A percentile compares a stretch with the other conserved stretches of the same genome.
Evolutionary conservation across 441 rosid species (phyloP).

Genomic region (Brassica balearica): DNA sequence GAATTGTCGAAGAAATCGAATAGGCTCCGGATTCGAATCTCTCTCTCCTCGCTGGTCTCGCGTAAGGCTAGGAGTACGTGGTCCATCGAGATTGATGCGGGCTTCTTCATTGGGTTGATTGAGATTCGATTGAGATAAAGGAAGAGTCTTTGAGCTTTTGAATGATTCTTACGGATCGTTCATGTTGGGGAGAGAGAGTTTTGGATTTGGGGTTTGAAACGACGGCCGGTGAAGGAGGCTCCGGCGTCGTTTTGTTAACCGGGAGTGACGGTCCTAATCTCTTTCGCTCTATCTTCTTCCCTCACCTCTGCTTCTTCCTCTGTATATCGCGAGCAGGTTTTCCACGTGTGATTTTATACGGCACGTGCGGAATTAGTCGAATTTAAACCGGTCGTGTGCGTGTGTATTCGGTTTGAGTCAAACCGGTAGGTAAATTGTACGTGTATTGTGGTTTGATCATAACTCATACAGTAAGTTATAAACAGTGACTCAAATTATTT

Average conservation of each 20-base stretch:
- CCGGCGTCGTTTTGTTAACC: not conserved
- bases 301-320: not conserved
- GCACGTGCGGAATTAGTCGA: too few species aligned
- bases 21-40: constrained; percentile 70
- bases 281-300: not conserved
- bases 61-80: constrained; percentile 85
- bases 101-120: constrained; percentile 37
- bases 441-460: too few species aligned
- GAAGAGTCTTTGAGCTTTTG: not conserved
- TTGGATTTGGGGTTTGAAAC: not conserved
- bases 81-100: constrained; percentile 79
- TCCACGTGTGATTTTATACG: too few species aligned
- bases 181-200: not conserved
- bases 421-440: too few species aligned
- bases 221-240: not conserved
- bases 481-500: too few species aligned
- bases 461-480: too few species aligned
- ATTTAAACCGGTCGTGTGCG: too few species aligned
- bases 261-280: not conserved
- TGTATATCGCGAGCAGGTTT: not conserved
- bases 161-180: not conserved
- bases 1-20: constrained; percentile 81
- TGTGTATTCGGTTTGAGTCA: too few species aligned
- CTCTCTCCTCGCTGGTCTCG: constrained; percentile 91
- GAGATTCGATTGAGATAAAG: not conserved